A percentile compares a stretch with the other conserved stretches of the same genome.
Conservation (phyloP, 495 filamentous ascomycete species). For the Tuber umbilicatum region DNA sequence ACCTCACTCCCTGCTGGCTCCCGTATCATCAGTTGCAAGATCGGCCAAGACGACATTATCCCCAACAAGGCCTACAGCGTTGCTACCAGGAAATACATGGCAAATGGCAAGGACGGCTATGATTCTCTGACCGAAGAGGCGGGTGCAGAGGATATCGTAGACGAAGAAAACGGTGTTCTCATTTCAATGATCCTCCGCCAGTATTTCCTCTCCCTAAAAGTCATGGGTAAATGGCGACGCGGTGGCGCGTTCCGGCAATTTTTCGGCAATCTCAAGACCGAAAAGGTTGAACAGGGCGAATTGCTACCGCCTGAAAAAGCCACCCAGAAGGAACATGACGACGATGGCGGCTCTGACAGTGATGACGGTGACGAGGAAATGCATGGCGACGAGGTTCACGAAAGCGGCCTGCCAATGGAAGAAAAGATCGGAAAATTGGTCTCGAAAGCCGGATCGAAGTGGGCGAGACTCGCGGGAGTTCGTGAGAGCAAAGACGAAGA, state of each 20-base stretch:
- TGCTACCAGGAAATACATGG: constrained; percentile 64
- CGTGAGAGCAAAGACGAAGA: constrained; percentile 48
- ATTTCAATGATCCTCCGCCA: constrained; percentile 79
- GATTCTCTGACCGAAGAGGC: constrained; percentile 64
- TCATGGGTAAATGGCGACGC: constrained; percentile 66
- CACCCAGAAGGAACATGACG: constrained; percentile 42
- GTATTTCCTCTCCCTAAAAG: constrained; percentile 78
- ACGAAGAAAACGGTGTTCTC: constrained; percentile 77
- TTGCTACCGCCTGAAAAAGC: constrained; percentile 52
- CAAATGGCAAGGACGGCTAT: constrained; percentile 79
- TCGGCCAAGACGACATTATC: constrained; percentile 57
- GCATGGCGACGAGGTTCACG: constrained; percentile 37
- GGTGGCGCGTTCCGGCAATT: constrained; percentile 48
- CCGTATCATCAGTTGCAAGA: constrained; percentile 56
- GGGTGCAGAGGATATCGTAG: constrained; percentile 70
- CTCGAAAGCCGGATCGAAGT: constrained; percentile 60
- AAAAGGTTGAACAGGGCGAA: constrained; percentile 56
- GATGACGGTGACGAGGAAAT: constrained; percentile 43
- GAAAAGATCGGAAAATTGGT: constrained; percentile 48
- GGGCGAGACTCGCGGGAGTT: constrained; percentile 65
- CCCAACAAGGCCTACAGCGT: constrained; percentile 57
- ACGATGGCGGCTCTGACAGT: constrained; percentile 44
- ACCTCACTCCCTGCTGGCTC: constrained; percentile 52
- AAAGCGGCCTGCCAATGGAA: constrained; percentile 39
- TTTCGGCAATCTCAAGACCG: constrained; percentile 18